Evolutionary conservation across 2,329 filamentous ascomycete genomes (phyloP).

Genomic region (Aureobasidium melanogenum): DNA sequence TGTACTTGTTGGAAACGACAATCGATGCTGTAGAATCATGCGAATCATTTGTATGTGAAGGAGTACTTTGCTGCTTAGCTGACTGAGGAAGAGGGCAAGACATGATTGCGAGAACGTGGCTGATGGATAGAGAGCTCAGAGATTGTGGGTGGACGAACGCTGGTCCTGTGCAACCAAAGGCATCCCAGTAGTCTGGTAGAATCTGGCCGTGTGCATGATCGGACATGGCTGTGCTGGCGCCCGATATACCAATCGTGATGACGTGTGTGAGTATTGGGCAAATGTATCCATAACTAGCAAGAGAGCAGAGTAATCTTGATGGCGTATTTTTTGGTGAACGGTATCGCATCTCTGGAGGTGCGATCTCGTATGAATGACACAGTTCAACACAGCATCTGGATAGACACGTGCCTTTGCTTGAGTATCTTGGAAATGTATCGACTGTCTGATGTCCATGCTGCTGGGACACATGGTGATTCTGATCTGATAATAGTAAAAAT

Average conservation of each 20-base stretch:
- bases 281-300: not conserved
- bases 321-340: too few species aligned
- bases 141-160: not conserved
- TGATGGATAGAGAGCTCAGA: not conserved
- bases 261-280: not conserved
- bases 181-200: not conserved
- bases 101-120: not conserved
- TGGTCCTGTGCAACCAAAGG: constrained; percentile 3
- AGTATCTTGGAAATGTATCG: not conserved
- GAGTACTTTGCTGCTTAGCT: not conserved
- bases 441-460: not conserved
- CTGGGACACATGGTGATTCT: not conserved
- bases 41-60: not conserved
- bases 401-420: too few species aligned
- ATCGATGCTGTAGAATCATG: not conserved
- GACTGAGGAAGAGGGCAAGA: not conserved
- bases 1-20: not conserved
- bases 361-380: too few species aligned
- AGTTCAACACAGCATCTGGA: too few species aligned
- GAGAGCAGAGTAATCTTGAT: not conserved
- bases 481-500: not conserved
- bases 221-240: constrained; percentile 3
- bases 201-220: not conserved
- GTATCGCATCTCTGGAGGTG: too few species aligned
- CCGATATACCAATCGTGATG: not conserved